These are phyloP conservation scores for Aphanocladium album DNA, from an alignment of 2,329 filamentous ascomycete genomes.

Conservation along the genomic window DNA sequence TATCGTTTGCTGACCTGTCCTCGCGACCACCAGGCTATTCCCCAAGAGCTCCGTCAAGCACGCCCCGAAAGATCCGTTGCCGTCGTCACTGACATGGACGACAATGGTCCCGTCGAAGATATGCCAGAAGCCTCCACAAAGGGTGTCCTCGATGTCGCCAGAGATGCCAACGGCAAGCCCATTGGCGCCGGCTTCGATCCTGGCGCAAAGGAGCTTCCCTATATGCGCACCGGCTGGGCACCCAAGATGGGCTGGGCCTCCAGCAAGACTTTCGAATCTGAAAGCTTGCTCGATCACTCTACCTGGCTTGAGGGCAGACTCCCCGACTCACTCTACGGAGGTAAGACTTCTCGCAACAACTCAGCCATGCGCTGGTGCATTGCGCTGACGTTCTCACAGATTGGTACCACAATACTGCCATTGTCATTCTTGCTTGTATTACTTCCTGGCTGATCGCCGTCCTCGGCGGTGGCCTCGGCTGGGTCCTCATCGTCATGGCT, in stretches of 20 bases:
- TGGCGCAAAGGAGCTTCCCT: conserved; percentile 45
- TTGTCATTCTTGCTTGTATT: conserved; percentile 90
- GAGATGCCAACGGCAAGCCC: conserved; percentile 44
- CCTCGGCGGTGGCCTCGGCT: conserved; percentile 84
- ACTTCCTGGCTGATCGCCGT: conserved; percentile 85
- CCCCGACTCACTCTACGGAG: conserved; percentile 86
- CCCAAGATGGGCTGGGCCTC: conserved; percentile 72
- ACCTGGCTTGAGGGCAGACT: conserved; percentile 81
- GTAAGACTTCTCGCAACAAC: conserved; percentile 38
- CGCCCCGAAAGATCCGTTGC: conserved; percentile 55
- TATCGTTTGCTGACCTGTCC: background rate
- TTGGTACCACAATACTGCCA: conserved; percentile 96
- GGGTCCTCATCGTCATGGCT: conserved; percentile 92
- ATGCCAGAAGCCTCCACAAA: conserved; percentile 70
- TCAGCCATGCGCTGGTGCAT: too few relatives aligned
- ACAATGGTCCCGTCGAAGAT: conserved; percentile 67
- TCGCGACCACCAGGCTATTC: conserved; percentile 29
- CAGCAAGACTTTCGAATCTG: conserved; percentile 52
- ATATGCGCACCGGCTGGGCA: conserved; percentile 71
- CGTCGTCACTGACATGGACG: conserved; percentile 74
- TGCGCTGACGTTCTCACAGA: conserved; percentile 46
- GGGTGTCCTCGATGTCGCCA: conserved; percentile 55
- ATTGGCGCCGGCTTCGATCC: conserved; percentile 46
- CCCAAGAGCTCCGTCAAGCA: conserved; percentile 31
- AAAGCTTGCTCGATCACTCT: conserved; percentile 78